phyloP scores from a whole-genome alignment of 768 basidiomycete species.

The Auriscalpium vulgare region DNA sequence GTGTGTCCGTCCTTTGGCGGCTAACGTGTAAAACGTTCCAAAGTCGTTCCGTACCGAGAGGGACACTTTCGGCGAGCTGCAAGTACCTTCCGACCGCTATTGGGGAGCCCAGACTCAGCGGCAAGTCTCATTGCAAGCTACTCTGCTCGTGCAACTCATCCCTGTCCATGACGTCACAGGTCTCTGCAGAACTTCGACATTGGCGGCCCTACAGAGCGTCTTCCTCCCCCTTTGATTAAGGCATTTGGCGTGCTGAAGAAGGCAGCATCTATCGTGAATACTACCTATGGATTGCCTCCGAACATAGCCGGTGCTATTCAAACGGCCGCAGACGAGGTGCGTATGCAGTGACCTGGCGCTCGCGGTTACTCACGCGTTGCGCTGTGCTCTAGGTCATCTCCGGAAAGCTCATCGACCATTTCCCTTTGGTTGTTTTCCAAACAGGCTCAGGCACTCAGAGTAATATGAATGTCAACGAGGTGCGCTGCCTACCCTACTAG shows the following conservation, averaged over 20 bases:
- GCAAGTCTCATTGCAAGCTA: slow-evolving; percentile 28
- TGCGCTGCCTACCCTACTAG: slow-evolving; percentile 19
- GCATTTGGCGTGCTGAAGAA: slow-evolving; percentile 98
- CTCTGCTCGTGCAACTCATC: background rate
- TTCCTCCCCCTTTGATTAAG: slow-evolving; percentile 93
- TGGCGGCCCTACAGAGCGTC: slow-evolving; percentile 87
- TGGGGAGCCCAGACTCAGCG: slow-evolving; percentile 99
- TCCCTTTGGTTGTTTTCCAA: slow-evolving; percentile 98
- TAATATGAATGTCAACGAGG: slow-evolving; percentile 99
- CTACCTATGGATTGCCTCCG: slow-evolving; percentile 82
- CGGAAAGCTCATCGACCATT: slow-evolving; percentile 89
- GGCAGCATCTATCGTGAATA: slow-evolving; percentile 88
- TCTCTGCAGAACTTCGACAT: slow-evolving; percentile 98
- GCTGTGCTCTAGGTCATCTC: slow-evolving; percentile 73
- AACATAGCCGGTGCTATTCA: slow-evolving; percentile 86
- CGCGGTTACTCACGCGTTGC: background rate
- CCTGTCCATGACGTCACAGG: slow-evolving; percentile 27
- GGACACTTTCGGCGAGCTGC: slow-evolving; percentile 94
- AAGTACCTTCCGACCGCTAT: slow-evolving; percentile 82
- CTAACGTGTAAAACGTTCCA: slow-evolving; percentile 21
- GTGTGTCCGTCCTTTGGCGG: background rate
- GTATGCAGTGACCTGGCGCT: slow-evolving; percentile 14
- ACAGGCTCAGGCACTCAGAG: slow-evolving; percentile 98
- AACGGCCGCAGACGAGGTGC: slow-evolving; percentile 87
- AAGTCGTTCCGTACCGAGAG: slow-evolving; percentile 67